These are phyloP conservation scores for Vitis rupestris DNA, from an alignment of 164 flowering plant species.

Conservation along the genomic window DNA sequence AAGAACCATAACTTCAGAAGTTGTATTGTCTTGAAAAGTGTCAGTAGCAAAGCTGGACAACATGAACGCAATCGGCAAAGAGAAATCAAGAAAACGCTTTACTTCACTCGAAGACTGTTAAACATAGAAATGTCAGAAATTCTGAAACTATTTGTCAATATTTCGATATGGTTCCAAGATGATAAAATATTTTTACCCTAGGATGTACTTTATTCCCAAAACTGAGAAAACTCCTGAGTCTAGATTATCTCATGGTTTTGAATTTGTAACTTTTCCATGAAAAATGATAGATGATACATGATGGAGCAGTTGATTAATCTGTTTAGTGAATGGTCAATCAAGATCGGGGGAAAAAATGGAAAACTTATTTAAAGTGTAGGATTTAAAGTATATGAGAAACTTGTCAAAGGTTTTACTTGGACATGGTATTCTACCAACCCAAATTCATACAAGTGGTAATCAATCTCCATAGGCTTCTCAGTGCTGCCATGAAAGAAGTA, in stretches of 20 bases:
- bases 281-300: too few species aligned
- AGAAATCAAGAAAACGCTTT: too few species aligned
- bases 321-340: too few species aligned
- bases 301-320: too few species aligned
- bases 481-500: constrained; percentile 39
- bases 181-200: neutral
- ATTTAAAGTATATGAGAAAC: neutral
- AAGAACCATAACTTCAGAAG: too few species aligned
- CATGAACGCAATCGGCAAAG: too few species aligned
- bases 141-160: neutral
- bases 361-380: too few species aligned
- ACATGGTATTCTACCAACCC: constrained; percentile 81
- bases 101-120: constrained; percentile 41
- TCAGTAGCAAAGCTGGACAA: too few species aligned
- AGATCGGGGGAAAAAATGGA: too few species aligned
- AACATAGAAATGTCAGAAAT: neutral
- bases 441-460: constrained; percentile 75
- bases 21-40: too few species aligned
- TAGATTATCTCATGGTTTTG: too few species aligned
- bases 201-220: neutral
- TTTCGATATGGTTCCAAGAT: neutral
- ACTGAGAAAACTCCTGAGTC: neutral
- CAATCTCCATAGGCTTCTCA: constrained; percentile 55
- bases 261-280: too few species aligned
- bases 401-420: constrained; percentile 43